Evolutionary conservation across 768 basidiomycete genomes (phyloP), one percentile per base, ranked within the genome.

Genomic region (Asterophora lycoperdoides): DNA sequence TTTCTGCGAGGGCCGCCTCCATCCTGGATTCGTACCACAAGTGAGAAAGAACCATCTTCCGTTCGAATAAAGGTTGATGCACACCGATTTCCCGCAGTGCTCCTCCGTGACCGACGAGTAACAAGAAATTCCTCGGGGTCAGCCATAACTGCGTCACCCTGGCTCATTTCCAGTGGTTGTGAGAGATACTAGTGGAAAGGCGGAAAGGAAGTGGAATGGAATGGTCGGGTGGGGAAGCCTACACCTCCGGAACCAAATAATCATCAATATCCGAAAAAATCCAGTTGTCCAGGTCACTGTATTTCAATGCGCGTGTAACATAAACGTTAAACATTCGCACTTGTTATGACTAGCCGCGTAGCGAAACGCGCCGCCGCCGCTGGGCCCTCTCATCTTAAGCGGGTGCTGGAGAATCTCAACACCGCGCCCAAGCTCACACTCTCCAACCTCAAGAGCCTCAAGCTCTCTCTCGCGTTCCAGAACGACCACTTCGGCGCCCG

Each of bases 11-110:
- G 5, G 85, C 89, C 6, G 81, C 77, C 61, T 84, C 81, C 86
- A 90, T 88, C 44, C 89, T 89, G 48, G 17, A 17, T 30, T 54
- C 56, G 42, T 52, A 38, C 26, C 54, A 23, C 23, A 14, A 41
- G 19, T 20, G 14, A 41, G 40, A 26, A 41, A 23, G 7, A n/a
- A n/a, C n/a, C 13, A n/a, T 11, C 23, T 41, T 7, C 8, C 3
- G 36, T 39, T 41, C 29, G 46, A 49, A 23, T 1, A 23, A 30
- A 40, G 32, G 14, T 8, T 23, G 23, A 14, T 15, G 18, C 73
- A 2, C 47, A 87, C 87, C 87, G 68, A 60, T 90, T 91, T 2
- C 89, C 89, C 1, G 88, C 89, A 0, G 86, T 91, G 57, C 81
- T 85, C 35, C 89, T 76, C 55, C 70, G 79, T 10, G 84, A 68